Evolutionary conservation across 2,329 filamentous ascomycete genomes (phyloP).

Genomic region (Colletotrichum eremochloae): DNA sequence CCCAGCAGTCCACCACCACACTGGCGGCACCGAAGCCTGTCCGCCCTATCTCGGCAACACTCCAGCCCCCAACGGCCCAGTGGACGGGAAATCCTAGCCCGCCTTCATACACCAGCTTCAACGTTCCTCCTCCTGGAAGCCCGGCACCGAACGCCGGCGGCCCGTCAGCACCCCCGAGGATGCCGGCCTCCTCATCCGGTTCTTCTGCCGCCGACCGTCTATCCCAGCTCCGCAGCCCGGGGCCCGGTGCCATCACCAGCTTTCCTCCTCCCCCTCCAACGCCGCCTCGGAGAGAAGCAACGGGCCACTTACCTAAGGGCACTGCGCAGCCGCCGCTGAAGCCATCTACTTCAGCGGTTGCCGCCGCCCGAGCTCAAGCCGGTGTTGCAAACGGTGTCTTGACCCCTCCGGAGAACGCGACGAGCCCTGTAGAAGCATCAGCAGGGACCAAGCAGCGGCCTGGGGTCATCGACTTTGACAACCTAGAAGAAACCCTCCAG

Average conservation of each 20-base stretch:
- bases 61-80: slow-evolving; percentile 24
- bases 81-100: slow-evolving; percentile 19
- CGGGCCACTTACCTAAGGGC: neutral
- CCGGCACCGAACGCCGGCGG: slow-evolving; percentile 19
- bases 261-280: slow-evolving; percentile 35
- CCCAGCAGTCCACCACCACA: slow-evolving; percentile 7
- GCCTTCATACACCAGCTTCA: slow-evolving; percentile 35
- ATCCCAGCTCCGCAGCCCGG: slow-evolving; percentile 24
- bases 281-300: slow-evolving; percentile 20
- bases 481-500: slow-evolving; percentile 35
- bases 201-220: neutral
- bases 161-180: neutral
- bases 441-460: slow-evolving; percentile 14
- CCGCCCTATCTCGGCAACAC: slow-evolving; percentile 16
- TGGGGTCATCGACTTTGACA: slow-evolving; percentile 30
- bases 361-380: neutral
- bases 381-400: neutral
- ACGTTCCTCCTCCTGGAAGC: slow-evolving; percentile 30
- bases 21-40: slow-evolving; percentile 36
- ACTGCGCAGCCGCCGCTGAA: slow-evolving; percentile 3
- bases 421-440: neutral
- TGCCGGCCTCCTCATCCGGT: neutral
- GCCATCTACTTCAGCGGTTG: neutral
- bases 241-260: slow-evolving; percentile 35
- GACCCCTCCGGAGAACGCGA: slow-evolving; percentile 13